Evolutionary conservation across 2,329 filamentous ascomycete species (phyloP).

Genomic region (Fusarium albidum): DNA sequence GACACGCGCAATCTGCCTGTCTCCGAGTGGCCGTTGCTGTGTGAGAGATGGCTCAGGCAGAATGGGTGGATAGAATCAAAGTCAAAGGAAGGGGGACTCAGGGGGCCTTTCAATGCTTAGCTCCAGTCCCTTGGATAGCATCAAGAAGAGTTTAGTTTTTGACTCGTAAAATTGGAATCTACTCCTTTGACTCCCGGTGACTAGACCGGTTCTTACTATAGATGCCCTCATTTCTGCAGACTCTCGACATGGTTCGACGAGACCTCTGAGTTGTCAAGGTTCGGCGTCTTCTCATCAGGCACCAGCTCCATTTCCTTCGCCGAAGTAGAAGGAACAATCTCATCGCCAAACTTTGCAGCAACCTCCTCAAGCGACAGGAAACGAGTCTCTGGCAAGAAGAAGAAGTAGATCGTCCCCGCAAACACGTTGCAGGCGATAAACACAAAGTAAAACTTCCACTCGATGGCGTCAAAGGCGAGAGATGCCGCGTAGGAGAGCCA

Average conservation of each 20-base stretch:
- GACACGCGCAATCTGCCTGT: slow-evolving; percentile 29
- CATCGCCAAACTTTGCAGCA: slow-evolving; percentile 45
- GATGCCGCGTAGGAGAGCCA: slow-evolving; percentile 42
- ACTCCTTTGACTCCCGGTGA: too few relatives aligned
- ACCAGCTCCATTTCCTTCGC: slow-evolving; percentile 4
- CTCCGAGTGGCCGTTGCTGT: slow-evolving; percentile 32
- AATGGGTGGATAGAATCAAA: slow-evolving; percentile 19
- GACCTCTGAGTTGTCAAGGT: slow-evolving; percentile 1
- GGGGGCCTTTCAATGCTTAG: too few relatives aligned
- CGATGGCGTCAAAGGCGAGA: slow-evolving; percentile 40
- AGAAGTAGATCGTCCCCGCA: slow-evolving; percentile 42
- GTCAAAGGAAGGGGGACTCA: too few relatives aligned
- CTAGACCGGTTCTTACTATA: too few relatives aligned
- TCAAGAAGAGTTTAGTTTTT: too few relatives aligned
- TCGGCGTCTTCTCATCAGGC: neutral
- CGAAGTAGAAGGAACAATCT: slow-evolving; percentile 1
- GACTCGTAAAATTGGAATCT: too few relatives aligned
- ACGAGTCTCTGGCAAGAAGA: slow-evolving; percentile 47
- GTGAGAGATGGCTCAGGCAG: slow-evolving; percentile 32
- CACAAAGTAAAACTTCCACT: slow-evolving; percentile 45
- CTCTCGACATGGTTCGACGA: slow-evolving; percentile 14
- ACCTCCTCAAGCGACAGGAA: slow-evolving; percentile 45
- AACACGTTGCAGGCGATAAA: slow-evolving; percentile 45
- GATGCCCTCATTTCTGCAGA: neutral
- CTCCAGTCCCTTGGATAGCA: too few relatives aligned